These are phyloP conservation scores for Tuber melanosporum DNA, from an alignment of 495 filamentous ascomycete species.

Conservation along the genomic window DNA sequence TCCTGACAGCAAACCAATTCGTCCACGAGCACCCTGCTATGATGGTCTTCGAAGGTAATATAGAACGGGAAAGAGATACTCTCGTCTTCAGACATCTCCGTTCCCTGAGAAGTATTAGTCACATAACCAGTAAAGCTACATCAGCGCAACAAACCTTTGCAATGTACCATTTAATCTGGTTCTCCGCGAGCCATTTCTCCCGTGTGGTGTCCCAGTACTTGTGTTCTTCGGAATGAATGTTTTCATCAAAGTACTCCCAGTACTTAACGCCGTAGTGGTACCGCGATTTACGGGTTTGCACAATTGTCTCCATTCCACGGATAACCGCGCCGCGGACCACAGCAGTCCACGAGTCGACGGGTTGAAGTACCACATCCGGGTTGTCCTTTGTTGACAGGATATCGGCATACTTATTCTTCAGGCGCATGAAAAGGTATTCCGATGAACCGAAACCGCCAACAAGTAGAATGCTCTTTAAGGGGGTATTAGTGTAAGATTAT, in stretches of 20 bases:
- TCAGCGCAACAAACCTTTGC: slow-evolving; percentile 26
- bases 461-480: slow-evolving; percentile 50
- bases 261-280: slow-evolving; percentile 49
- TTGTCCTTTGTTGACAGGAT: slow-evolving; percentile 44
- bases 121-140: neutral
- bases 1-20: slow-evolving; percentile 34
- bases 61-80: slow-evolving; percentile 37
- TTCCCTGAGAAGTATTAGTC: slow-evolving; percentile 18
- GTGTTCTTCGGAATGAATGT: slow-evolving; percentile 35
- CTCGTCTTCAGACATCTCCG: slow-evolving; percentile 38
- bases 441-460: slow-evolving; percentile 68
- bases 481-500: slow-evolving; percentile 18
- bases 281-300: slow-evolving; percentile 49
- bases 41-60: slow-evolving; percentile 38
- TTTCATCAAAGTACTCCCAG: slow-evolving; percentile 42
- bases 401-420: slow-evolving; percentile 47
- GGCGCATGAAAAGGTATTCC: slow-evolving; percentile 56
- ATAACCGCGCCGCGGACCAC: slow-evolving; percentile 65
- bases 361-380: slow-evolving; percentile 46
- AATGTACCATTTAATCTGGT: slow-evolving; percentile 39
- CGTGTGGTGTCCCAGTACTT: slow-evolving; percentile 36
- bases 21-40: slow-evolving; percentile 32
- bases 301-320: slow-evolving; percentile 50
- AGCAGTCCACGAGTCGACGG: slow-evolving; percentile 49
- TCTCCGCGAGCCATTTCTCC: slow-evolving; percentile 36